Conservation (phyloP, 805 yeast genomes). For the Zygotorulaspora chibaensis region DNA sequence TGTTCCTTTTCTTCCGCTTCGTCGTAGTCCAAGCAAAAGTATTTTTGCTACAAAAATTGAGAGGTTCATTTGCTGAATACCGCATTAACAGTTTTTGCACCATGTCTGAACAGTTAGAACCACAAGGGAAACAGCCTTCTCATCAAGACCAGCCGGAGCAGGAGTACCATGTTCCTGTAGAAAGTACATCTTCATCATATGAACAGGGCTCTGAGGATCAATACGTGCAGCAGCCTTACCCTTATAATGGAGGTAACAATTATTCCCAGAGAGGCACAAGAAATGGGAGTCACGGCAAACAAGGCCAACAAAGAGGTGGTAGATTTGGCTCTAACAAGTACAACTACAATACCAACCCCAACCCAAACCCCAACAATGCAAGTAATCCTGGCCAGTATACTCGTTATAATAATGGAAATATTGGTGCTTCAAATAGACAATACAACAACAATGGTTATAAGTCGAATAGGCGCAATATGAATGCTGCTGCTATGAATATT, state of each 20-base stretch:
- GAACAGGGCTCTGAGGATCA: conserved; percentile 8
- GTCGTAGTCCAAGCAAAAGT: not conserved
- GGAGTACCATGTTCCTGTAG: conserved; percentile 4
- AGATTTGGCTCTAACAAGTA: conserved; percentile 15
- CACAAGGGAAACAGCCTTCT: conserved; percentile 9
- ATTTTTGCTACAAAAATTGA: not conserved
- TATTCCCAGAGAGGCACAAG: conserved; percentile 14
- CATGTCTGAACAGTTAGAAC: conserved; percentile 13
- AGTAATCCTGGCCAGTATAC: conserved; percentile 7
- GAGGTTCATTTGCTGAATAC: not conserved
- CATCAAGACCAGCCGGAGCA: conserved; percentile 7
- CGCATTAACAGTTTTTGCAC: not conserved
- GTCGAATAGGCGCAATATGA: conserved; percentile 13
- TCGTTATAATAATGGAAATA: conserved; percentile 12
- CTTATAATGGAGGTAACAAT: conserved; percentile 4
- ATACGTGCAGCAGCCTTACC: conserved; percentile 7
- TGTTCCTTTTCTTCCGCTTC: not conserved
- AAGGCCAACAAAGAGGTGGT: conserved; percentile 14
- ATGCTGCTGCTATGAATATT: conserved; percentile 18
- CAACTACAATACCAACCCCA: conserved; percentile 7
- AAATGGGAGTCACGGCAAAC: conserved; percentile 8
- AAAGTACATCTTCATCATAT: not conserved
- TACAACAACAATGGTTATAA: conserved; percentile 15
- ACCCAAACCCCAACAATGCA: conserved; percentile 1
- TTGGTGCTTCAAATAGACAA: conserved; percentile 8